Base-by-base conservation (phyloP, 345 rosid genomes). In the Eucalyptus pauciflora region DNA sequence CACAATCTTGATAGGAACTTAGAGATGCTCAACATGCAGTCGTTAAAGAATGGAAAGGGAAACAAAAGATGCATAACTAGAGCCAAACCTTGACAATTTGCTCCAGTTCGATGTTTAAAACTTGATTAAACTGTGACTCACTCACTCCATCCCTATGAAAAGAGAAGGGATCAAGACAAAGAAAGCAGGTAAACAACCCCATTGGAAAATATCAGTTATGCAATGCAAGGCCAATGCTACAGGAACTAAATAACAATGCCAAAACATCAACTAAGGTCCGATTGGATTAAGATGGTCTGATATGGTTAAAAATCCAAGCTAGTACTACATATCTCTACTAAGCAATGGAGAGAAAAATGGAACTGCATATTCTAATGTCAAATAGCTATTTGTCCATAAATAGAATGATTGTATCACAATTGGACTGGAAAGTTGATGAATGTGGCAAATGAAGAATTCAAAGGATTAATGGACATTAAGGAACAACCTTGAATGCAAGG, bases 61-160 rank as follows among this genome's bases (percentile, higher is more conserved):
- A 58, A 37, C n/a, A 46, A 87, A 83, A 37, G 67, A 15, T 37
- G 71, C 13, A 14, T 45, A 52, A 50, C 11, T 4, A 10, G 15
- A 62, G 37, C 37, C 60, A 5, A 33, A 96, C 99, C 98, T 96
- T 93, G 9, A 95, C 91, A 71, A 97, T 96, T 91, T 97, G 98
- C 87, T 92, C 95, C 88, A 97, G 93, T 91, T 97, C 99, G 54
- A 95, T 94, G 91, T 95, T 93, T 91, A 96, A 90, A 89, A 97
- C 98, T 91, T 96, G 99, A 90, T 94, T 96, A 90, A 97, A 96
- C 52, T 97, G 99, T 29, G 99, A 95, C 86, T 97, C 98, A 15
- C 99, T 94, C 50, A 97, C 97, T 88, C 99, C 99, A 92, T 97
- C 99, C 95, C 99, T 96, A 89, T 52, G 67, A 85, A 89, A 51